A percentile compares a stretch with the other conserved stretches of the same genome.
These are phyloP conservation scores for Aspergillus thermomutatus DNA, from an alignment of 2,329 filamentous ascomycete genomes.

Conservation along the genomic window DNA sequence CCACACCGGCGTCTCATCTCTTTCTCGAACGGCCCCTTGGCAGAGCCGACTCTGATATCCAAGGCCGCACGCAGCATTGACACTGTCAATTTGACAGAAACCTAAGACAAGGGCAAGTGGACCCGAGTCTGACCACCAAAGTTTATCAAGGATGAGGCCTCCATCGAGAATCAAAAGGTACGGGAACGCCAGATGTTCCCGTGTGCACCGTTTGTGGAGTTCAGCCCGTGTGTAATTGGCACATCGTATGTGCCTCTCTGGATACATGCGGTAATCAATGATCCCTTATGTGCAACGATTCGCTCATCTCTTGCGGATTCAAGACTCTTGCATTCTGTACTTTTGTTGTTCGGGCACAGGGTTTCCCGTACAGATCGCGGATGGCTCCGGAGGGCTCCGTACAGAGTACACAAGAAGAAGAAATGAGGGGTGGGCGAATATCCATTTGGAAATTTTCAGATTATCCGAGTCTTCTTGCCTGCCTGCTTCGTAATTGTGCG, in stretches of 20 bases:
- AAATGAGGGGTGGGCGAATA: background rate
- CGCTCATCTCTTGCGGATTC: background rate
- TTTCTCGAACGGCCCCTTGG: background rate
- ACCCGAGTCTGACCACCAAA: background rate
- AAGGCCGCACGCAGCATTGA: no score
- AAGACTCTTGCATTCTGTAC: background rate
- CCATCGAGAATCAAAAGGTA: background rate
- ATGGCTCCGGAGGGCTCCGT: no score
- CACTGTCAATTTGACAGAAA: background rate
- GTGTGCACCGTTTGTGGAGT: background rate
- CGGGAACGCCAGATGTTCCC: background rate
- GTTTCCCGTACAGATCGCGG: background rate
- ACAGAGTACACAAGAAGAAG: background rate
- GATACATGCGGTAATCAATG: background rate
- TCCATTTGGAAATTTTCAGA: no score
- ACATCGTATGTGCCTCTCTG: background rate
- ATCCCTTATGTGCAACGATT: background rate
- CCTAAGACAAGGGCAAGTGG: background rate
- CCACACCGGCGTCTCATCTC: background rate
- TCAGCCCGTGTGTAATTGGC: background rate
- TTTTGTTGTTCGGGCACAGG: background rate
- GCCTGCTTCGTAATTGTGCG: no score
- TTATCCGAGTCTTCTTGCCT: no score
- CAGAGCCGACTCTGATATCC: background rate
- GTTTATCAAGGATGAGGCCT: background rate